Conservation (phyloP, 768 basidiomycete species). For the Podaxis sp. region DNA sequence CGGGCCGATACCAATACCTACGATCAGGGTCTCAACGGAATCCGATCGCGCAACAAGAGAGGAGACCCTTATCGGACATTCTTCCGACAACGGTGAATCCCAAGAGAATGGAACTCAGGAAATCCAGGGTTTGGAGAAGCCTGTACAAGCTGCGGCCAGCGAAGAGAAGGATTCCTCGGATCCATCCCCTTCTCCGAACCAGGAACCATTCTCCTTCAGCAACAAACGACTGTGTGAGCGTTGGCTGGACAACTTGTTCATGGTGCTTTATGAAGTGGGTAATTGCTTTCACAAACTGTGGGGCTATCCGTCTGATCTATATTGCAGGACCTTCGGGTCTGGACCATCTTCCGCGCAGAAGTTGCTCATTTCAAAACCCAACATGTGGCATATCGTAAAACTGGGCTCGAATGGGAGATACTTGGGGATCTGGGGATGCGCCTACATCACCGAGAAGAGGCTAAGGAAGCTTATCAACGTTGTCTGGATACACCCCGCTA, state of each 20-base stretch:
- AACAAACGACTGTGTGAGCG: constrained; percentile 96
- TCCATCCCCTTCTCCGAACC: constrained; percentile 31
- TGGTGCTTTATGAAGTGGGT: constrained; percentile 93
- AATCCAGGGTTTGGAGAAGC: constrained; percentile 39
- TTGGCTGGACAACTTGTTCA: constrained; percentile 97
- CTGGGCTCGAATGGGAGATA: constrained; percentile 97
- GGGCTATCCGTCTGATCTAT: constrained; percentile 11
- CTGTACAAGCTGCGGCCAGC: constrained; percentile 52
- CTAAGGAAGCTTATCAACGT: constrained; percentile 96
- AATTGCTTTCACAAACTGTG: neutral
- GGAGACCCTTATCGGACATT: constrained; percentile 9
- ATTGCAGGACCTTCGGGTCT: constrained; percentile 86
- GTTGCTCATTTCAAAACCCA: constrained; percentile 99
- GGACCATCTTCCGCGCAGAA: constrained; percentile 99
- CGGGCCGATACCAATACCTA: constrained; percentile 44
- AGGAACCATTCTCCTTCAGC: constrained; percentile 85
- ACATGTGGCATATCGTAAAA: constrained; percentile 97
- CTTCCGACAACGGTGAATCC: constrained; percentile 21
- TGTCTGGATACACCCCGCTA: constrained; percentile 87
- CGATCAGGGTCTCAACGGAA: constrained; percentile 78
- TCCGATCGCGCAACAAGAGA: constrained; percentile 39
- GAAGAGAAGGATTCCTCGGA: constrained; percentile 43
- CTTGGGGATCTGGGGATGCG: constrained; percentile 91
- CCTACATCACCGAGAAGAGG: constrained; percentile 97
- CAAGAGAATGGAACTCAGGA: constrained; percentile 23